A percentile compares a stretch with the other conserved stretches of the same genome.
phyloP scores from a whole-genome alignment of 805 yeast species.

The Kazachstania martiniae region DNA sequence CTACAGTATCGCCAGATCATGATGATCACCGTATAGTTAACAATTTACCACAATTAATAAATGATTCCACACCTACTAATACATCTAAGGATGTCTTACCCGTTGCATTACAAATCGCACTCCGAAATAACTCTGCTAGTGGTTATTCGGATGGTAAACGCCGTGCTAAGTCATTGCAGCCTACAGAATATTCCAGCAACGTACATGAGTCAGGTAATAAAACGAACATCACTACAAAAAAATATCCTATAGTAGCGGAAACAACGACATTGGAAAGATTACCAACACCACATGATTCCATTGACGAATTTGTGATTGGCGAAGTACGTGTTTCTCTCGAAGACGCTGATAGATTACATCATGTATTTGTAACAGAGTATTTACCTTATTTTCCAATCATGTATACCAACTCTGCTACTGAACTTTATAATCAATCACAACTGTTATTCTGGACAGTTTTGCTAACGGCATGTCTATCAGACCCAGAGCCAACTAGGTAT shows the following conservation, averaged over 20 bases:
- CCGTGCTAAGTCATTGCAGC: neutral
- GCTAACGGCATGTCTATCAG: slow-evolving; percentile 74
- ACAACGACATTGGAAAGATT: slow-evolving; percentile 22
- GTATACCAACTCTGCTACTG: slow-evolving; percentile 57
- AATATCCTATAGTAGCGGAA: slow-evolving; percentile 17
- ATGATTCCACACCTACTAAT: slow-evolving; percentile 30
- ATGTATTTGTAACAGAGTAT: slow-evolving; percentile 52
- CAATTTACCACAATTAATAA: slow-evolving; percentile 26
- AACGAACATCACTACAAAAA: slow-evolving; percentile 2
- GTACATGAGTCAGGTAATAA: too few relatives aligned
- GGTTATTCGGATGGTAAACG: too few relatives aligned
- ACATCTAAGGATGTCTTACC: slow-evolving; percentile 29
- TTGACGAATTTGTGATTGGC: slow-evolving; percentile 64
- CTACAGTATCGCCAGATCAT: slow-evolving; percentile 2
- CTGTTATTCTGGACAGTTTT: slow-evolving; percentile 85
- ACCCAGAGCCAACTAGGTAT: slow-evolving; percentile 78
- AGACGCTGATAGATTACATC: slow-evolving; percentile 66
- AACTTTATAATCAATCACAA: slow-evolving; percentile 73
- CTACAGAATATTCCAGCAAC: neutral
- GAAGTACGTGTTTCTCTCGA: slow-evolving; percentile 55
- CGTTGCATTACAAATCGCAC: slow-evolving; percentile 34
- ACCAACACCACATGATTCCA: slow-evolving; percentile 23
- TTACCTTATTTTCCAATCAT: slow-evolving; percentile 75
- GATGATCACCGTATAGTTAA: slow-evolving; percentile 6
- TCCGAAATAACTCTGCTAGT: slow-evolving; percentile 27